Percentiles rank a stretch among this genome's conserved stretches.
phyloP scores from a whole-genome alignment of 257 asterid genomes.

The Mitragyna speciosa region DNA sequence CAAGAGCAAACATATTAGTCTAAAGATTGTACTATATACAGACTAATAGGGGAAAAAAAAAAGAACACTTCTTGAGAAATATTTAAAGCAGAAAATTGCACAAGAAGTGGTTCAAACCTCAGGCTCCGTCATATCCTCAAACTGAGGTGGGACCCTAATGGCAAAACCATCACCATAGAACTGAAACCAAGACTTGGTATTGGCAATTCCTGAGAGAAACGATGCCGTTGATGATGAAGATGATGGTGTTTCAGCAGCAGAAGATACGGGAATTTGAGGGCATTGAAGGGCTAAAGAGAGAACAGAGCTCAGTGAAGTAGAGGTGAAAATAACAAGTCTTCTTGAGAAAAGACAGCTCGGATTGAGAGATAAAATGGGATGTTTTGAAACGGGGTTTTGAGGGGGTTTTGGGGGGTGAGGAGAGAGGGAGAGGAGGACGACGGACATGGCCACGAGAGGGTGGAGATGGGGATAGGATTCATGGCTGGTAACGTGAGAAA shows the following conservation, averaged over 20 bases:
- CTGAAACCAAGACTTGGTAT: conserved; percentile 85
- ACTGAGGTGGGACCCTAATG: conserved; percentile 85
- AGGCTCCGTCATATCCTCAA: conserved; percentile 75
- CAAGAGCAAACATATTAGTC: too few relatives aligned
- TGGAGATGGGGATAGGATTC: conserved; percentile 23
- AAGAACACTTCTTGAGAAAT: neutral
- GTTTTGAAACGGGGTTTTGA: conserved; percentile 13
- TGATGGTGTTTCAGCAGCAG: conserved; percentile 38
- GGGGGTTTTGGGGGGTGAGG: conserved; percentile 36
- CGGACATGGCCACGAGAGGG: conserved; percentile 34
- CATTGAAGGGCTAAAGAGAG: conserved; percentile 26
- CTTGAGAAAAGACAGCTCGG: conserved; percentile 32
- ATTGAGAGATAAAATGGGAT: conserved; percentile 13
- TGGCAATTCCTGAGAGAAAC: conserved; percentile 72
- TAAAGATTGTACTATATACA: too few relatives aligned
- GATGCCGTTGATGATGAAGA: conserved; percentile 28
- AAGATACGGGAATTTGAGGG: conserved; percentile 31
- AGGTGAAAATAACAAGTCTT: conserved; percentile 47
- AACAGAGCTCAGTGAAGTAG: conserved; percentile 32
- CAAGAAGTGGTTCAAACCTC: conserved; percentile 44
- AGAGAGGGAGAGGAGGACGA: conserved; percentile 36
- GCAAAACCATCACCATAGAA: conserved; percentile 86
- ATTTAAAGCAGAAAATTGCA: neutral
- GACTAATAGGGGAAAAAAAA: neutral
- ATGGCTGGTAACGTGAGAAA: conserved; percentile 15